Conservation (phyloP, 169 alveolate genomes). For the Sarcocystis neurona region DNA sequence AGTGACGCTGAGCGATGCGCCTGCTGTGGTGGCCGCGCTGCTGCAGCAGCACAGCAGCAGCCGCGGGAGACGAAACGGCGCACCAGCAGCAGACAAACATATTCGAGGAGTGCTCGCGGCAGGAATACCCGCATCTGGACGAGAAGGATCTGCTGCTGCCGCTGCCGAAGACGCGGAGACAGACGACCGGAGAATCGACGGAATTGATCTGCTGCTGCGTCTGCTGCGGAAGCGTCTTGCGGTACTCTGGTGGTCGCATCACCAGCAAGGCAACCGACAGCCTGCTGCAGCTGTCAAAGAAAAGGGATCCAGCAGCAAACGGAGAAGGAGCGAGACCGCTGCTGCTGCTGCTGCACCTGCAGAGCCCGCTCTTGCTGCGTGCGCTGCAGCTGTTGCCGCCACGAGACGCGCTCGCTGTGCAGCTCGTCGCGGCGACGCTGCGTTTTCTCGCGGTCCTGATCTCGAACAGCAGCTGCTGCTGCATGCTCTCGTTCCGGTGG, state of each 20-base stretch:
- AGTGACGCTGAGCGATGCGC: conserved; percentile 1
- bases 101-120: background rate
- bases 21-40: background rate
- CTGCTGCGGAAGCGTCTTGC: background rate
- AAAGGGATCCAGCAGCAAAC: background rate
- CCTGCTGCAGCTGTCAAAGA: background rate
- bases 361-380: no score
- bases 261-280: background rate
- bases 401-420: no score
- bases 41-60: background rate
- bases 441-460: no score
- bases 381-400: no score
- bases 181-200: background rate
- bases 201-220: background rate
- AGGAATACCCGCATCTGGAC: background rate
- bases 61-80: background rate
- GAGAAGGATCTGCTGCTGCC: background rate
- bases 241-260: background rate
- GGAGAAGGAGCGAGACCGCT: conserved; percentile 13
- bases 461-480: no score
- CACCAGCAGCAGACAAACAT: background rate
- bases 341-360: no score
- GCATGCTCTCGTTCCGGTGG: no score
- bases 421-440: no score
- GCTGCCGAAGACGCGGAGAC: background rate